phyloP scores from a whole-genome alignment of 495 filamentous ascomycete species.

The Neurospora sp. region DNA sequence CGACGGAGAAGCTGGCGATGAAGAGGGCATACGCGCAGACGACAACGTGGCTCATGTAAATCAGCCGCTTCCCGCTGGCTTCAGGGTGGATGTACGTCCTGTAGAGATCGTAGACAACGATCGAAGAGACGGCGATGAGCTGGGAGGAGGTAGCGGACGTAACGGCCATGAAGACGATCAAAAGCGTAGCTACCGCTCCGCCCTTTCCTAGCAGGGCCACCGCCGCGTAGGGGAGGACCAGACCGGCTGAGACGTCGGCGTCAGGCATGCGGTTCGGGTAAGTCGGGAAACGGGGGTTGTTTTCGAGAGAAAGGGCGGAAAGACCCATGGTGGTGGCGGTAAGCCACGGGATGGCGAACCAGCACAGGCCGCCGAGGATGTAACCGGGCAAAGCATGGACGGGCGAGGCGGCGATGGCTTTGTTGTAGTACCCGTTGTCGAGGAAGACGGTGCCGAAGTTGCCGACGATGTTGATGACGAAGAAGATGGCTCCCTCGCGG shows the following conservation, averaged over 20 bases:
- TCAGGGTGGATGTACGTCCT: slow-evolving; percentile 54
- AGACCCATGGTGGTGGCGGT: slow-evolving; percentile 89
- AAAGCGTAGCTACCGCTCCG: slow-evolving; percentile 70
- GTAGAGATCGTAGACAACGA: slow-evolving; percentile 91
- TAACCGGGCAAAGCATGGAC: slow-evolving; percentile 89
- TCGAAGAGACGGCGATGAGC: slow-evolving; percentile 84
- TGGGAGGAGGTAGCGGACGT: slow-evolving; percentile 84
- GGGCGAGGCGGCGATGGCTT: slow-evolving; percentile 85
- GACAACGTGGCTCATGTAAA: slow-evolving; percentile 73
- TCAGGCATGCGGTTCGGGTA: slow-evolving; percentile 63
- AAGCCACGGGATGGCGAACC: slow-evolving; percentile 96
- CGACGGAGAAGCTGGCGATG: slow-evolving; percentile 79
- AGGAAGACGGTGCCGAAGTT: slow-evolving; percentile 76
- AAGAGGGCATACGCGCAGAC: slow-evolving; percentile 69
- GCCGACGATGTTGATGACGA: slow-evolving; percentile 88
- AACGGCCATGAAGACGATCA: slow-evolving; percentile 95
- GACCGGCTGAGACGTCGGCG: slow-evolving; percentile 71
- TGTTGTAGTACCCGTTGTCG: slow-evolving; percentile 84
- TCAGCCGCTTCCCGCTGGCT: slow-evolving; percentile 66
- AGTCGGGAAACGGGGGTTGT: slow-evolving; percentile 60
- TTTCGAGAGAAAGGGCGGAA: slow-evolving; percentile 75
- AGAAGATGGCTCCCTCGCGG: slow-evolving; percentile 84
- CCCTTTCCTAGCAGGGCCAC: slow-evolving; percentile 85
- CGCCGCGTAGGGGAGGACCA: slow-evolving; percentile 82
- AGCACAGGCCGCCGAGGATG: slow-evolving; percentile 78